These are phyloP conservation scores for Claviceps sp. DNA, from an alignment of 2,329 filamentous ascomycete genomes.

Conservation along the genomic window DNA sequence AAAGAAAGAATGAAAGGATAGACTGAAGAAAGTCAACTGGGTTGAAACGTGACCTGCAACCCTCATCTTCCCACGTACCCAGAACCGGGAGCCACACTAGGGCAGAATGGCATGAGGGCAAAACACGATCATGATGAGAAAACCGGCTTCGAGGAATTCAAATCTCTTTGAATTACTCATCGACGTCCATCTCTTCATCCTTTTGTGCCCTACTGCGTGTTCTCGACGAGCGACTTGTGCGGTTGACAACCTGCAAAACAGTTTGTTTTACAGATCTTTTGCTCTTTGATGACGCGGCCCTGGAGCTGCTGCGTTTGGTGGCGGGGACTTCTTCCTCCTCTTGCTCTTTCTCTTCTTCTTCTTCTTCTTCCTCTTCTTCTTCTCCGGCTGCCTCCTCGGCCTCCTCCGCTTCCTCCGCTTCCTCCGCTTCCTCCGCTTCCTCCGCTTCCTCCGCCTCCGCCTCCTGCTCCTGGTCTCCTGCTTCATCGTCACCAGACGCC, in stretches of 20 bases:
- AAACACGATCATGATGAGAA: not conserved
- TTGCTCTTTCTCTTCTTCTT: constrained; percentile 3
- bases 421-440: constrained; percentile 7
- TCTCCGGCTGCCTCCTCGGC: constrained; percentile 3
- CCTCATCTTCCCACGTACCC: not conserved
- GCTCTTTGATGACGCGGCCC: constrained; percentile 10
- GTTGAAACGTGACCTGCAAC: no score
- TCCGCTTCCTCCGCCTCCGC: constrained; percentile 10
- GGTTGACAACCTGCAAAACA: constrained; percentile 10
- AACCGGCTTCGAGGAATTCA: not conserved
- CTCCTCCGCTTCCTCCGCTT: constrained; percentile 10
- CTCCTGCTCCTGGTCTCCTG: not conserved
- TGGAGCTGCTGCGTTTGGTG: constrained; percentile 15
- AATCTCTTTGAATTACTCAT: constrained; percentile 14
- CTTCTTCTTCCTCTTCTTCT: constrained; percentile 1
- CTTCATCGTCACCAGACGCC: constrained; percentile 8
- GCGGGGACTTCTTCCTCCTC: constrained; percentile 9
- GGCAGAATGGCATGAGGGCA: not conserved
- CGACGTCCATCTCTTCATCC: constrained; percentile 22
- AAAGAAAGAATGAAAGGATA: no score
- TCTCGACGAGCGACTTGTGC: constrained; percentile 14
- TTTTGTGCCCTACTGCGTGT: constrained; percentile 13
- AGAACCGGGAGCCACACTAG: not conserved
- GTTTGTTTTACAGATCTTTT: constrained; percentile 14
- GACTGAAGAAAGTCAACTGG: no score